Evolutionary conservation across 192 early-diverging fungal genomes (phyloP), one percentile per base, ranked within the genome.

Genomic region (Coemansia sp.): DNA sequence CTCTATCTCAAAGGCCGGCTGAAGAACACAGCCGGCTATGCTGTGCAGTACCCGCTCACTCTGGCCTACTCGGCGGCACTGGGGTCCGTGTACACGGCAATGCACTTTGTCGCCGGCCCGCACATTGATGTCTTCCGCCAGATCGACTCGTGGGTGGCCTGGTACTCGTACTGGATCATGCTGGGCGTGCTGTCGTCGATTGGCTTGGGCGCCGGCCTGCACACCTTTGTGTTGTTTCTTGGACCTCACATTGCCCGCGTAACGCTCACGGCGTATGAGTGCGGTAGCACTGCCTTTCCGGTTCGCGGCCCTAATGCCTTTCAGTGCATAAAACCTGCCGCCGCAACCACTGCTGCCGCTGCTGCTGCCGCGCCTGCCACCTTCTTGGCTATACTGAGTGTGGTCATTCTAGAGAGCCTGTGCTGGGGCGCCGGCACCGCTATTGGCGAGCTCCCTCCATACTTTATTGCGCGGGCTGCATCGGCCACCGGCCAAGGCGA

Each of bases 341-440:
- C 41, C 5, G 57, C 76, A 2, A 51, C 62, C 0, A 15, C 61
- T 3, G 17, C 65, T 1, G 36, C 60, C 8, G 15, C 43, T 9
- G 41, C 55, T 0, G 60, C 38, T 5, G 60, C 77, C 5, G 52
- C 65, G 0, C 23, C 63, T 1, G 57, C 86, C 18, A 78, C 89
- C 0, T 55, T 93, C 13, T 82, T 65, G 46, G 47, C 67, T 3
- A 87, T 97, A 11, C 81, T 83, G 35, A 36, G 64, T 31, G 90
- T 89, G 57, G 85, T 97, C 2, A 59, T 82, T 30, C 74, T 75
- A 57, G 92, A 94, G 49, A 85, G 82, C 41, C 87, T 94, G 42
- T 93, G 90, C 63, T 97, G 94, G 94, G 94, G 94, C 15, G 63
- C 88, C 29, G 94, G 94, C 29, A 97, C 94, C 0, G 87, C 95